A percentile compares a stretch with the other conserved stretches of the same genome.
Conservation (phyloP, 441 rosid genomes). For the Adansonia grandidieri region DNA sequence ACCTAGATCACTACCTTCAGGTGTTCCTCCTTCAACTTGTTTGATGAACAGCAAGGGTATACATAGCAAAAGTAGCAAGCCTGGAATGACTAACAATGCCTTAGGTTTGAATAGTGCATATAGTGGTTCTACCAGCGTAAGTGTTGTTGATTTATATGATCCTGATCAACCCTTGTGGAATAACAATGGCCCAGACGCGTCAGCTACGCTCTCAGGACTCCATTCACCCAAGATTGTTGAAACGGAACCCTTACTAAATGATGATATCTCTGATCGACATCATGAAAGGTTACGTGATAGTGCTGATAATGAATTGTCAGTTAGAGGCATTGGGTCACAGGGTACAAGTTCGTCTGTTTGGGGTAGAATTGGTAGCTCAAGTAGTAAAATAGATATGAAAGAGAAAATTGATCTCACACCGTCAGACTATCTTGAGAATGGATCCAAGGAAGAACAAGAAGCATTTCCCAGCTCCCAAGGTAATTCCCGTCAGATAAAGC, state of each 20-base stretch:
- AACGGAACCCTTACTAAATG: slow-evolving; percentile 51
- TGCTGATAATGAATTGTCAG: slow-evolving; percentile 49
- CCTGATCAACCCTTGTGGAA: slow-evolving; percentile 99
- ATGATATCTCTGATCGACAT: slow-evolving; percentile 50
- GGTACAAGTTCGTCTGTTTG: slow-evolving; percentile 60
- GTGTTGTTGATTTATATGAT: slow-evolving; percentile 87
- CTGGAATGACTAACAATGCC: slow-evolving; percentile 63
- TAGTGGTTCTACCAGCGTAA: slow-evolving; percentile 50
- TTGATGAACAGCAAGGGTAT: slow-evolving; percentile 58
- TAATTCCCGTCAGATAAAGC: slow-evolving; percentile 55
- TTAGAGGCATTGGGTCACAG: slow-evolving; percentile 47
- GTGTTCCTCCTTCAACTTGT: slow-evolving; percentile 52
- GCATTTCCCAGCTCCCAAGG: slow-evolving; percentile 42
- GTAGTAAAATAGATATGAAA: slow-evolving; percentile 53
- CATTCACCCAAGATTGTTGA: slow-evolving; percentile 65
- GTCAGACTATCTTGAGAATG: slow-evolving; percentile 55
- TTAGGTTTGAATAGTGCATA: slow-evolving; percentile 59
- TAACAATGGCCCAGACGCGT: slow-evolving; percentile 67
- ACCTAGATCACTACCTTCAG: slow-evolving; percentile 56
- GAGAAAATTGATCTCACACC: slow-evolving; percentile 57
- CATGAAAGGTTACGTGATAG: slow-evolving; percentile 40
- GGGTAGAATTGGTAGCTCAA: slow-evolving; percentile 70
- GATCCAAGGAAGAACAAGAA: slow-evolving; percentile 52
- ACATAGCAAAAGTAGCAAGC: slow-evolving; percentile 61
- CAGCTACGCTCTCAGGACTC: slow-evolving; percentile 51